phyloP scores from a whole-genome alignment of 257 asterid species.

The Coffea canephora region DNA sequence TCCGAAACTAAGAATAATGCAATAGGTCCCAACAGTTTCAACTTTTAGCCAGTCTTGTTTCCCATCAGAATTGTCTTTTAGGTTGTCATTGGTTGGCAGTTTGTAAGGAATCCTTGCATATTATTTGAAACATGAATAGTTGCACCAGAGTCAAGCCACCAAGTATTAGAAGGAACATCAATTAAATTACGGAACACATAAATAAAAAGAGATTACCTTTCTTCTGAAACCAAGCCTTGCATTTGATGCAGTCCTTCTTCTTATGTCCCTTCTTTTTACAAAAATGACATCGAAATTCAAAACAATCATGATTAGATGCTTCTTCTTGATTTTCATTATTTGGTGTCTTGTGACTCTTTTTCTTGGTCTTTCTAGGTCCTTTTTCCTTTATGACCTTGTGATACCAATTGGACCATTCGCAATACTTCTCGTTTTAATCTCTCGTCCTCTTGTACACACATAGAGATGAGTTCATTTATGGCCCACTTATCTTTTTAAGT shows the following conservation, averaged over 20 bases:
- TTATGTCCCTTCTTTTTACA: neutral
- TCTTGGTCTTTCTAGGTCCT: neutral
- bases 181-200: neutral
- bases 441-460: neutral
- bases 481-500: neutral
- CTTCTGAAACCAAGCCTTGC: too few relatives aligned
- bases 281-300: neutral
- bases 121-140: too few relatives aligned
- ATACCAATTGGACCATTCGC: neutral
- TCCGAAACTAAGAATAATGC: neutral
- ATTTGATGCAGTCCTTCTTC: too few relatives aligned
- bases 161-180: neutral
- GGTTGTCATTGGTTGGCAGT: too few relatives aligned
- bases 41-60: neutral
- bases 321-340: too few relatives aligned
- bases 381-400: too few relatives aligned
- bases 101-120: too few relatives aligned
- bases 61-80: neutral
- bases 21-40: neutral
- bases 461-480: neutral
- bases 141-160: too few relatives aligned
- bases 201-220: neutral
- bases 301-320: neutral
- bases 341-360: neutral
- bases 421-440: neutral